Evolutionary conservation across 2,329 filamentous ascomycete genomes (phyloP).

Genomic region (Trichoderma endophyticum): DNA sequence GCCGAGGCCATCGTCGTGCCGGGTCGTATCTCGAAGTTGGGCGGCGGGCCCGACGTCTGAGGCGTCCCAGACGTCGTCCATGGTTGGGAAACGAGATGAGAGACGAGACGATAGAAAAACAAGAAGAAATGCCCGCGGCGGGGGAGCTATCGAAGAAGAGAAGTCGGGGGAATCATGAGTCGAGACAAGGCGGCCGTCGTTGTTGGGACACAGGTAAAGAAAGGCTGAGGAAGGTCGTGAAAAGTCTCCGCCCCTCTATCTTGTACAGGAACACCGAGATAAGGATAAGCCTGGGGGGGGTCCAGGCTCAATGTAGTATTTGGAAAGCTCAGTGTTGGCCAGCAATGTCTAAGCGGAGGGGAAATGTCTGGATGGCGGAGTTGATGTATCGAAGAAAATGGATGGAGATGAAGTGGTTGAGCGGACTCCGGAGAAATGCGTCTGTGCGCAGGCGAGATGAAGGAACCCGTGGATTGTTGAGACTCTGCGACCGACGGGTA

Average conservation of each 20-base stretch:
- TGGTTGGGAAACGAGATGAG: not conserved
- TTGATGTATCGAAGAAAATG: not conserved
- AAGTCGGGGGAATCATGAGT: conserved; percentile 22
- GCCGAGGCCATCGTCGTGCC: not conserved
- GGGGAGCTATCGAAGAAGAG: conserved; percentile 14
- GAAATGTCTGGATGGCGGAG: not conserved
- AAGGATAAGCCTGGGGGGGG: not conserved
- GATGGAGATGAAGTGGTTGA: not conserved
- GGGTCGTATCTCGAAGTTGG: conserved; percentile 19
- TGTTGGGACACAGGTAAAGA: not conserved
- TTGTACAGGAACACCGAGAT: not conserved
- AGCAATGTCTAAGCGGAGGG: not conserved
- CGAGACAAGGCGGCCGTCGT: not conserved
- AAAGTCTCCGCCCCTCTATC: conserved; percentile 7
- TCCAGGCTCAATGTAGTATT: not conserved
- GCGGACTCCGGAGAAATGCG: conserved; percentile 8
- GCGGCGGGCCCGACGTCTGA: conserved; percentile 15
- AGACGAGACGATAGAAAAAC: not conserved
- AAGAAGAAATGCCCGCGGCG: conserved; percentile 4
- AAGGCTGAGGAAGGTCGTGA: not conserved
- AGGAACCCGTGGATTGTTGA: not conserved
- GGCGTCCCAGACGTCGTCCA: conserved; percentile 10
- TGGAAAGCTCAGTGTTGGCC: not conserved
- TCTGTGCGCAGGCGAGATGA: not conserved
- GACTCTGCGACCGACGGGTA: not conserved